phyloP scores from a whole-genome alignment of 345 rosid species.

The Cardamine resedifolia region DNA sequence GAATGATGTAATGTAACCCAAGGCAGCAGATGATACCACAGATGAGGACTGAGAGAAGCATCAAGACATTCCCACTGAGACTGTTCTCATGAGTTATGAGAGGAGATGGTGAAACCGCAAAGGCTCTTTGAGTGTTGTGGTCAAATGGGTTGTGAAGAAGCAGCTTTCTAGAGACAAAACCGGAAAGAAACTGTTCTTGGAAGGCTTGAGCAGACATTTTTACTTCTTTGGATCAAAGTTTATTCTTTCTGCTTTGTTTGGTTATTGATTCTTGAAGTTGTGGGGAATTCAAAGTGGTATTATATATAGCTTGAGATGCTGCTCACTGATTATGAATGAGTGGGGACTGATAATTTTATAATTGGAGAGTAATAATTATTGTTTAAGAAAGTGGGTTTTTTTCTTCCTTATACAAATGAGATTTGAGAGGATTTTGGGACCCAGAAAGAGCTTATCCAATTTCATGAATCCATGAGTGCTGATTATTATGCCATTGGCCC shows the following conservation, averaged over 20 bases:
- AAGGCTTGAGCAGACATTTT: slow-evolving; percentile 27
- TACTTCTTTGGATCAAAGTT: slow-evolving; percentile 11
- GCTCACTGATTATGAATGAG: background rate
- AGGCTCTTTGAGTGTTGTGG: slow-evolving; percentile 23
- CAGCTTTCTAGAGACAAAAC: slow-evolving; percentile 39
- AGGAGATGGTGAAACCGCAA: slow-evolving; percentile 34
- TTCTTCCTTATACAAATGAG: slow-evolving; percentile 11
- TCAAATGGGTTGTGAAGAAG: slow-evolving; percentile 36
- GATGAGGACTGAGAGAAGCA: slow-evolving; percentile 52
- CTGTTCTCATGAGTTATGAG: slow-evolving; percentile 20
- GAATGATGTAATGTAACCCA: slow-evolving; percentile 49
- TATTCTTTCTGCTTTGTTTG: slow-evolving; percentile 27
- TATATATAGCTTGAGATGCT: slow-evolving; percentile 25
- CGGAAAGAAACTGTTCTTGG: slow-evolving; percentile 29
- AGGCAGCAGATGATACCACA: slow-evolving; percentile 53
- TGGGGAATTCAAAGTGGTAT: slow-evolving; percentile 9
- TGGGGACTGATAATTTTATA: slow-evolving; percentile 17
- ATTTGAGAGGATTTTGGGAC: slow-evolving; percentile 32
- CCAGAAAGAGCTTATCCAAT: slow-evolving; percentile 31
- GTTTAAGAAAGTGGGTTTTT: slow-evolving; percentile 20
- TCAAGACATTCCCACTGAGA: slow-evolving; percentile 42
- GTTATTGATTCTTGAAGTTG: slow-evolving; percentile 9
- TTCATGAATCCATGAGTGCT: slow-evolving; percentile 30
- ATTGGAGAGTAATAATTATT: slow-evolving; percentile 13
- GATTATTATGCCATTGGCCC: slow-evolving; percentile 20